These are phyloP conservation scores for Daldinia vernicosa DNA, from an alignment of 495 filamentous ascomycete species.

Conservation along the genomic window DNA sequence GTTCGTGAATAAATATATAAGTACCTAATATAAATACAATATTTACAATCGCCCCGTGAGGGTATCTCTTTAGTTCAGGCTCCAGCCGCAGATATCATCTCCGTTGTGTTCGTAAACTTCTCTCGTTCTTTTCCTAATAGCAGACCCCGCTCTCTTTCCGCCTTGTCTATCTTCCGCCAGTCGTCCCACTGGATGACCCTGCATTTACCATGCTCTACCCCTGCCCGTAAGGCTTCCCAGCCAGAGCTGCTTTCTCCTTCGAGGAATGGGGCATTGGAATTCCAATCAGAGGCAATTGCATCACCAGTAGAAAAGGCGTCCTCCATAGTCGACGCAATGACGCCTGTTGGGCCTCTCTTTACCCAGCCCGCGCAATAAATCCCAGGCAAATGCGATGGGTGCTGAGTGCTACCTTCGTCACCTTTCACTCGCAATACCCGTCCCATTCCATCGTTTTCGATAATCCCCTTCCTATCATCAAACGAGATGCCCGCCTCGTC, in stretches of 20 bases:
- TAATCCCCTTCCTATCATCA: slow-evolving; percentile 73
- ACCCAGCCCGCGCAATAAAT: slow-evolving; percentile 97
- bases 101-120: slow-evolving; percentile 78
- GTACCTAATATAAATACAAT: slow-evolving; percentile 12
- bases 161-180: slow-evolving; percentile 85
- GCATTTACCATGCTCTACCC: slow-evolving; percentile 40
- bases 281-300: slow-evolving; percentile 78
- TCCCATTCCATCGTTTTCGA: slow-evolving; percentile 85
- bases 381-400: slow-evolving; percentile 62
- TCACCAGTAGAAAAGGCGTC: slow-evolving; percentile 93
- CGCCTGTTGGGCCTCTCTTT: slow-evolving; percentile 92
- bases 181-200: slow-evolving; percentile 79
- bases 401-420: slow-evolving; percentile 27
- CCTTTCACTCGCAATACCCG: slow-evolving; percentile 60
- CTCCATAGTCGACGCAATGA: slow-evolving; percentile 95
- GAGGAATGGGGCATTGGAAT: slow-evolving; percentile 56
- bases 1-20: slow-evolving; percentile 54
- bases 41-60: slow-evolving; percentile 33
- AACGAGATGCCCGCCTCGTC: slow-evolving; percentile 81
- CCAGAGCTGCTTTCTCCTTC: slow-evolving; percentile 62
- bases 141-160: slow-evolving; percentile 73
- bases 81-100: slow-evolving; percentile 74
- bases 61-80: slow-evolving; percentile 23
- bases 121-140: slow-evolving; percentile 79
- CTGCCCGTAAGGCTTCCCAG: slow-evolving; percentile 69